phyloP scores from a whole-genome alignment of 164 flowering plant species.

The Saururus chinensis region DNA sequence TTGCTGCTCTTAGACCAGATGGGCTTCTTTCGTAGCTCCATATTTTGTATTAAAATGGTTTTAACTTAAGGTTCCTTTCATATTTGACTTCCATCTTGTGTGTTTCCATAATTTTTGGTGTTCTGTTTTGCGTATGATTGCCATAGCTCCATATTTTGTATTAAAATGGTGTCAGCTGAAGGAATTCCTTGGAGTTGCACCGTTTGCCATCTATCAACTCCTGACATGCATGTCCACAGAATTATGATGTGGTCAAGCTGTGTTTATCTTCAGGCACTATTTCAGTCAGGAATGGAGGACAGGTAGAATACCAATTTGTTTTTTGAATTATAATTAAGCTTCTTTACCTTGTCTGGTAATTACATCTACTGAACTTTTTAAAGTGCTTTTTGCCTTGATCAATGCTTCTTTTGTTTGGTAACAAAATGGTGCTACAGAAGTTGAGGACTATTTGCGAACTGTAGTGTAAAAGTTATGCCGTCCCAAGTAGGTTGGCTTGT shows the following conservation, averaged over 20 bases:
- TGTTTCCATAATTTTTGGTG: neutral
- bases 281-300: conserved; percentile 87
- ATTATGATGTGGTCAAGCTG: conserved; percentile 52
- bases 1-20: conserved; percentile 43
- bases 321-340: neutral
- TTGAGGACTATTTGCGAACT: neutral
- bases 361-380: neutral
- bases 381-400: neutral
- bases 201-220: conserved; percentile 34
- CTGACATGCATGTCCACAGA: conserved; percentile 73
- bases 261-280: conserved; percentile 62
- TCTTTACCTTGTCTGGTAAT: neutral
- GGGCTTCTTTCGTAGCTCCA: conserved; percentile 49
- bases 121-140: no score
- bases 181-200: conserved; percentile 31
- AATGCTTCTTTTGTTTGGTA: neutral
- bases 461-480: neutral
- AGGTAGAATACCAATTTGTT: conserved; percentile 30
- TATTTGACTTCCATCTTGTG: neutral
- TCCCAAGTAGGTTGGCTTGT: neutral
- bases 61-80: neutral
- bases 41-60: neutral
- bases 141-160: no score
- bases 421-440: no score
- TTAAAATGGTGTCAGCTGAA: conserved; percentile 19